These are phyloP conservation scores for Rhynchospora pubera DNA, from an alignment of 176 grass and related monocot genomes.

Conservation along the genomic window DNA sequence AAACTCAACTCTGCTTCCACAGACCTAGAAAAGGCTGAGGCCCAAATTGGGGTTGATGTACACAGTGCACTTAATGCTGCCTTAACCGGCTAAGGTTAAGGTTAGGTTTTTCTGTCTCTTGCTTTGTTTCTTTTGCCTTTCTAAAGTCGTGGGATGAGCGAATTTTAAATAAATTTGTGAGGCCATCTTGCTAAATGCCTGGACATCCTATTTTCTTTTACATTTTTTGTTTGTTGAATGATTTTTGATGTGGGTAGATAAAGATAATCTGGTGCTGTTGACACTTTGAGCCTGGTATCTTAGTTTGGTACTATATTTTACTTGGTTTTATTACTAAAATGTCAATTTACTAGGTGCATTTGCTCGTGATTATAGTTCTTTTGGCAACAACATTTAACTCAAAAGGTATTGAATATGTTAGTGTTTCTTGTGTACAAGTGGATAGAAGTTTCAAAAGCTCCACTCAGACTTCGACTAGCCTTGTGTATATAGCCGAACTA, in stretches of 20 bases:
- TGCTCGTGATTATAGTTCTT: constrained; percentile 5
- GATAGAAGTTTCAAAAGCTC: neutral
- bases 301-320: neutral
- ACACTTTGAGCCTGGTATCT: constrained; percentile 6
- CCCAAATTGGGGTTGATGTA: constrained; percentile 91
- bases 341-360: constrained; percentile 6
- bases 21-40: constrained; percentile 91
- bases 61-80: constrained; percentile 96
- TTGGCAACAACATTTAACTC: neutral
- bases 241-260: constrained; percentile 55
- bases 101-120: constrained; percentile 20
- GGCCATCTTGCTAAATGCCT: constrained; percentile 12
- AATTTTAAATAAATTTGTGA: constrained; percentile 69
- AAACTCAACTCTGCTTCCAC: constrained; percentile 80
- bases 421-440: neutral
- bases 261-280: constrained; percentile 15
- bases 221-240: constrained; percentile 25
- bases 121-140: constrained; percentile 35
- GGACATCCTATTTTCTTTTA: constrained; percentile 29
- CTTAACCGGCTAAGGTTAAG: constrained; percentile 43
- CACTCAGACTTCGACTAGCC: neutral
- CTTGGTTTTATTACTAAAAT: constrained; percentile 1
- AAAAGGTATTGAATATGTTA: neutral
- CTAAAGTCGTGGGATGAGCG: constrained; percentile 39
- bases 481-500: neutral